Conservation (phyloP, 176 grass and related monocot genomes). For the Alloteropsis semialata region DNA sequence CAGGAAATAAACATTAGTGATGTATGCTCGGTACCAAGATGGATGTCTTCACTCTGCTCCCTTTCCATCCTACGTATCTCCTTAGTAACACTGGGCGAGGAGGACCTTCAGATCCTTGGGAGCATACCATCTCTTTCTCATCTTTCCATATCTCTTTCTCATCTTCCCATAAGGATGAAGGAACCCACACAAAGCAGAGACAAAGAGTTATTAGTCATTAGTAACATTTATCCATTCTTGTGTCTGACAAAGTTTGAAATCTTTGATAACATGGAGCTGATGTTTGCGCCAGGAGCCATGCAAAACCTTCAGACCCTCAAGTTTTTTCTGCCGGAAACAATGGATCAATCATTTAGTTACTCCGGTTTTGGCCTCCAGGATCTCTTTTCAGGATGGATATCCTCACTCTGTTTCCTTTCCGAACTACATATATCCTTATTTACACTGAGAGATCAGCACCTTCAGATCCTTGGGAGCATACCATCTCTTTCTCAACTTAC, state of each 20-base stretch:
- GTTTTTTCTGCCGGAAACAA: no score
- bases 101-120: not conserved
- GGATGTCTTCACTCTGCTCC: not conserved
- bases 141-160: not conserved
- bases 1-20: not conserved
- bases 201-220: not conserved
- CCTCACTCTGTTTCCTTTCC: not conserved
- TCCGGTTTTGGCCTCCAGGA: no score
- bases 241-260: not conserved
- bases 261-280: not conserved
- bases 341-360: no score
- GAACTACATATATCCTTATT: not conserved
- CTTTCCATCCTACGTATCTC: not conserved
- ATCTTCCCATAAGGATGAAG: not conserved
- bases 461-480: not conserved
- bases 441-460: not conserved
- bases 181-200: not conserved
- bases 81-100: not conserved
- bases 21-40: not conserved
- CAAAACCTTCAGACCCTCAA: no score
- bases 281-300: no score
- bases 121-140: not conserved
- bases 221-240: not conserved
- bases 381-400: constrained; percentile 26
- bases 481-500: not conserved